Conservation (phyloP, 768 basidiomycete species). For the Mycena pura region DNA sequence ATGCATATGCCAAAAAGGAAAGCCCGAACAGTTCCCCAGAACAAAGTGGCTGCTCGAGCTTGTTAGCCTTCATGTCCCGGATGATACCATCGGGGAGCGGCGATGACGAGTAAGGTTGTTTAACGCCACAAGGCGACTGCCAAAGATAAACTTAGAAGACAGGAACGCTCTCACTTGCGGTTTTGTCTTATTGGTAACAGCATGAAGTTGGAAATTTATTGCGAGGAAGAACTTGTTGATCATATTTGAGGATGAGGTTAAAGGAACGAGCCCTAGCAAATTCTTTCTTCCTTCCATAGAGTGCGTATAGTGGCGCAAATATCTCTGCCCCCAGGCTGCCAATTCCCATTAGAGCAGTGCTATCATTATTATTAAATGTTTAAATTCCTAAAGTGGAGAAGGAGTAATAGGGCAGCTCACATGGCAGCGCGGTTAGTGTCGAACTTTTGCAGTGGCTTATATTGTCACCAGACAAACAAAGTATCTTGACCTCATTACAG, state of each 20-base stretch:
- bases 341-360: background rate
- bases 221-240: background rate
- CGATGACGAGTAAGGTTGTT: background rate
- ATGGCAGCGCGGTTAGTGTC: background rate
- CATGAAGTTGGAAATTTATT: background rate
- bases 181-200: background rate
- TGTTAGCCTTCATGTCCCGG: background rate
- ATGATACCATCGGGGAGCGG: background rate
- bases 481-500: conserved; percentile 1
- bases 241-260: background rate
- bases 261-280: background rate
- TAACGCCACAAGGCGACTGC: background rate
- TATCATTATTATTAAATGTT: background rate
- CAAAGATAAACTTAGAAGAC: background rate
- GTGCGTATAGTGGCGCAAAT: background rate
- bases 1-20: conserved; percentile 4
- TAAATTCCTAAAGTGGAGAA: no score
- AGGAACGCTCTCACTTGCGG: background rate
- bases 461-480: background rate
- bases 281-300: background rate
- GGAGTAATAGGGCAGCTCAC: background rate
- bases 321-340: background rate
- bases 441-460: background rate
- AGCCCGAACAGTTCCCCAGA: background rate
- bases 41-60: conserved; percentile 3